A percentile compares a stretch with the other conserved stretches of the same genome.
phyloP scores from a whole-genome alignment of 768 basidiomycete genomes.

The Lyophyllum atratum region DNA sequence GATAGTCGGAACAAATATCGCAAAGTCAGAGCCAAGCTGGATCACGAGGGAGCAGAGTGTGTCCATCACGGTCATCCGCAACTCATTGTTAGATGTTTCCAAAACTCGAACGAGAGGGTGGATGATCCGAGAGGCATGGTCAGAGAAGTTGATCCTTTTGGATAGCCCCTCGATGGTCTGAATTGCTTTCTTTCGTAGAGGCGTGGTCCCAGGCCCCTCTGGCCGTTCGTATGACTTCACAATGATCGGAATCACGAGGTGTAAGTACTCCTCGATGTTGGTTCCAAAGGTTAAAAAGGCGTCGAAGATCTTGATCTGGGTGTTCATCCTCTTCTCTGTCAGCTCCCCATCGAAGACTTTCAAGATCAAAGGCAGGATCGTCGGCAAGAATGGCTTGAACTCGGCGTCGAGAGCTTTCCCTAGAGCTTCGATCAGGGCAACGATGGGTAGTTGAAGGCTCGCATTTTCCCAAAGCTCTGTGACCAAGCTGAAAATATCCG shows the following conservation, averaged over 20 bases:
- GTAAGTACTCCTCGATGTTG: slow-evolving; percentile 97
- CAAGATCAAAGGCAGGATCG: slow-evolving; percentile 84
- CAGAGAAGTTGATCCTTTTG: slow-evolving; percentile 93
- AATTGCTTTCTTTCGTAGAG: slow-evolving; percentile 85
- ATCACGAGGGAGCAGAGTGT: slow-evolving; percentile 89
- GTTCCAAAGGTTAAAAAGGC: slow-evolving; percentile 94
- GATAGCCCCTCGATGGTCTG: slow-evolving; percentile 91
- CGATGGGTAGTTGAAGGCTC: slow-evolving; percentile 86
- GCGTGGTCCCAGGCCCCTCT: slow-evolving; percentile 57
- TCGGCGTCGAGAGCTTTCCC: slow-evolving; percentile 95
- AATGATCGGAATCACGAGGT: slow-evolving; percentile 94
- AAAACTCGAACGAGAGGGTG: slow-evolving; percentile 92
- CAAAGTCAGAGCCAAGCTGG: slow-evolving; percentile 95
- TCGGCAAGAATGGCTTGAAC: slow-evolving; percentile 94
- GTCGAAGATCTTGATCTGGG: slow-evolving; percentile 90
- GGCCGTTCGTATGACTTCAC: slow-evolving; percentile 86
- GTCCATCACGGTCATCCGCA: slow-evolving; percentile 87
- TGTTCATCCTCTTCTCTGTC: slow-evolving; percentile 73
- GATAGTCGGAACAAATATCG: slow-evolving; percentile 96
- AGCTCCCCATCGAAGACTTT: slow-evolving; percentile 90
- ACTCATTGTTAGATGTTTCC: slow-evolving; percentile 70
- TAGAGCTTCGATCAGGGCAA: slow-evolving; percentile 88
- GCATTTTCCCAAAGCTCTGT: slow-evolving; percentile 89
- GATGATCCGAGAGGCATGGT: slow-evolving; percentile 95
- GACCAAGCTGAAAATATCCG: slow-evolving; percentile 81